phyloP scores from a whole-genome alignment of 139 green algal genomes.

The Tetraselmis chui region DNA sequence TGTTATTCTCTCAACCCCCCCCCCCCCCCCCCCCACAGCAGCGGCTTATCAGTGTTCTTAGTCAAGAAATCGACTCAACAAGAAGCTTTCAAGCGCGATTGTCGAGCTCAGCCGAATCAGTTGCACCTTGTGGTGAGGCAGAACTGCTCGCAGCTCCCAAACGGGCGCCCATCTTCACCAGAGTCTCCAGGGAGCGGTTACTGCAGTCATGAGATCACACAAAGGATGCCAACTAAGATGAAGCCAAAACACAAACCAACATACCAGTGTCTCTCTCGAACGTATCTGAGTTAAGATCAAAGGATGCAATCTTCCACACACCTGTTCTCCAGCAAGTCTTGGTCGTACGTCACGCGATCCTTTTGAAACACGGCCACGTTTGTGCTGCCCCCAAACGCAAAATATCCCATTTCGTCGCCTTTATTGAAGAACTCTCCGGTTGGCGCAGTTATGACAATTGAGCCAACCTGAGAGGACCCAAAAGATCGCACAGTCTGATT shows the following conservation, averaged over 20 bases:
- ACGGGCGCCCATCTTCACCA: constrained; percentile 38
- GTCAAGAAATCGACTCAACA: too few species aligned
- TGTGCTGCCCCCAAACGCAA: constrained; percentile 46
- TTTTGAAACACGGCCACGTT: constrained; percentile 30
- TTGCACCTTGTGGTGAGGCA: too few species aligned
- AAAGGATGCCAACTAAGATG: not conserved
- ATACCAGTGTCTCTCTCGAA: not conserved
- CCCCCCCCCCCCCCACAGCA: too few species aligned
- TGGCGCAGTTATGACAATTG: constrained; percentile 16
- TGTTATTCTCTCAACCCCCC: too few species aligned
- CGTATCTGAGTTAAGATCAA: too few species aligned
- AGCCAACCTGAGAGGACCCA: constrained; percentile 6
- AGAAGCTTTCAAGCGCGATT: too few species aligned
- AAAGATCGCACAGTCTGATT: constrained; percentile 13
- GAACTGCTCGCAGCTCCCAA: too few species aligned
- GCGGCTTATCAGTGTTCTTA: too few species aligned
- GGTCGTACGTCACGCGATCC: constrained; percentile 22
- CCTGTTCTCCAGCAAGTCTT: constrained; percentile 34
- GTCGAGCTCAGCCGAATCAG: too few species aligned
- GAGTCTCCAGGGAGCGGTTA: constrained; percentile 30
- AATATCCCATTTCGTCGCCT: constrained; percentile 44
- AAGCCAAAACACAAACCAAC: not conserved
- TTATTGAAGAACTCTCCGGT: constrained; percentile 14
- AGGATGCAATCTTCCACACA: not conserved
- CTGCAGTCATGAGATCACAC: constrained; percentile 6